Conservation (phyloP, 2,329 filamentous ascomycete species). For the Decorospora gaudefroyi region DNA sequence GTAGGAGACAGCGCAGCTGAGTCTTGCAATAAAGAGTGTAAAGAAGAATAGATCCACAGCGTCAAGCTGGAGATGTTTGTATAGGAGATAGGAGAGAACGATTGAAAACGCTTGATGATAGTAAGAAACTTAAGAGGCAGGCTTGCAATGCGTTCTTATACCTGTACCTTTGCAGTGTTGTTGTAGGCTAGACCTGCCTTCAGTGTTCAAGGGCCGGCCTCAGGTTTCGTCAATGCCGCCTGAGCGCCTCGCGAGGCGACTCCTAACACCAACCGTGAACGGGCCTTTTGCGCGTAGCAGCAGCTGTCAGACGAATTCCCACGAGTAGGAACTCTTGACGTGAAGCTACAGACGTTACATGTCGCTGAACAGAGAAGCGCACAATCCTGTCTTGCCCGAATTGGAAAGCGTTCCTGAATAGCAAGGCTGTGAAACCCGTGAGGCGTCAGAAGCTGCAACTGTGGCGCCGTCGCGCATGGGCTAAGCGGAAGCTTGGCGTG, state of each 20-base stretch:
- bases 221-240: constrained; percentile 17
- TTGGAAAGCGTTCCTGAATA: constrained; percentile 5
- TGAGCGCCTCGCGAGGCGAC: constrained; percentile 12
- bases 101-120: constrained; percentile 27
- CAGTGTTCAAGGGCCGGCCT: constrained; percentile 6
- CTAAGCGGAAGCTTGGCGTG: constrained; percentile 28
- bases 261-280: constrained; percentile 18
- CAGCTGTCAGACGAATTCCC: constrained; percentile 11
- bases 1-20: constrained; percentile 36
- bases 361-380: constrained; percentile 18
- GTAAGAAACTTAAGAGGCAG: constrained; percentile 22
- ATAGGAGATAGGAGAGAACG: constrained; percentile 10
- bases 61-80: constrained; percentile 35
- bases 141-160: constrained; percentile 17
- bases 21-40: constrained; percentile 14
- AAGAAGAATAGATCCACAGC: constrained; percentile 29
- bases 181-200: constrained; percentile 1
- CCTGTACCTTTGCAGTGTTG: neutral
- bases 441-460: constrained; percentile 23
- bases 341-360: constrained; percentile 19
- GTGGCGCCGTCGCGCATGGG: constrained; percentile 17
- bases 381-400: constrained; percentile 4
- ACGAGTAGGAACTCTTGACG: constrained; percentile 17
- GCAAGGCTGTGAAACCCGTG: constrained; percentile 27
- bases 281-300: constrained; percentile 12